Evolutionary conservation across 331 rosid species (phyloP), one percentile per base, ranked within the genome.

Genomic region (Pyracantha coccinea): DNA sequence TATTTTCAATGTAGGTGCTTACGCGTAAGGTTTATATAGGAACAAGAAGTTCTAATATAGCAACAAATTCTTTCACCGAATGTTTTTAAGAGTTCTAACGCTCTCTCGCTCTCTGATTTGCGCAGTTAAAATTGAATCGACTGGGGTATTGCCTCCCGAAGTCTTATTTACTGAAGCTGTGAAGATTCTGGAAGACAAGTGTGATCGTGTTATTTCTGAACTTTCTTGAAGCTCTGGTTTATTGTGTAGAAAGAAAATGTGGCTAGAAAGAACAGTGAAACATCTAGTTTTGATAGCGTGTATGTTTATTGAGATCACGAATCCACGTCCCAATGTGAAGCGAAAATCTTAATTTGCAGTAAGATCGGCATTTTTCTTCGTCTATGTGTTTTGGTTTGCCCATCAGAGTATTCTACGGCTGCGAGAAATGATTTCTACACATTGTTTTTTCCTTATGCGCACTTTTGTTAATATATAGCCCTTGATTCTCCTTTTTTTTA

Each of bases 181-280:
- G 80, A 94, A 92, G 87, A 90, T 92, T 68, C 82, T 94, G 84
- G 97, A 92, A 88, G 96, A 88, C 73, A 94, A 94, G 86, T 94
- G 97, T 54, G 99, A 92, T 76, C 89, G 93, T 7, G 87, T 92
- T 67, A 94, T 94, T 73, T 75, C 87, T 2, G 97, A 92, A 80
- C 93, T 94, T 81, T 88, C 93, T 79, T 90, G 84, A 85, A 68
- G 66, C 68, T 69, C 31, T 52, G 25, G 53, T 45, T 14, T 21
- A 2, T 21, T 50, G 5, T 31, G 75, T 54, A 71, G 75, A 31
- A 33, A 19, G 64, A 20, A 53, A 28, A 13, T n/a, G 47, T 53
- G 21, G 47, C 75, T 54, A 31, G 21, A 55, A 14, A 54, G 17
- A 21, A 20, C 32, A 11, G 14, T 62, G 19, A 21, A 29, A 29